Percentiles rank a stretch among this genome's conserved stretches.
Conservation (phyloP, 495 filamentous ascomycete species). For the Neurospora tetrasperma region DNA sequence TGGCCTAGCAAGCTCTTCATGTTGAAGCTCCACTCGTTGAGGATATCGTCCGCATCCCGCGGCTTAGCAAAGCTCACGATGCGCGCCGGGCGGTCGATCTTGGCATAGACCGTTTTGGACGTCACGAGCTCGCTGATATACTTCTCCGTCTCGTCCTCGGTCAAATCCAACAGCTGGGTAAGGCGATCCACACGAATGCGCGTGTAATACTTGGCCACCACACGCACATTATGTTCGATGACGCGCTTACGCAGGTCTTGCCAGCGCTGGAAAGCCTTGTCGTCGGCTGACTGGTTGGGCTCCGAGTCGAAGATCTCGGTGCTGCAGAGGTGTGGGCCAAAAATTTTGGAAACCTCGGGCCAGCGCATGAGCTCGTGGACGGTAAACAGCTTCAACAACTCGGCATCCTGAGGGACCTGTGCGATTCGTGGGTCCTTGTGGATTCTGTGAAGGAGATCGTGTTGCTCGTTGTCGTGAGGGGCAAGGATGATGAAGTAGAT, state of each 20-base stretch:
- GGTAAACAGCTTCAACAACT: constrained; percentile 86
- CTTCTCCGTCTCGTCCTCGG: constrained; percentile 92
- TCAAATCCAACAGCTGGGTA: constrained; percentile 80
- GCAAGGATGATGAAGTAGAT: constrained; percentile 96
- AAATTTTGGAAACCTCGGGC: constrained; percentile 80
- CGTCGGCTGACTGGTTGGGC: constrained; percentile 51
- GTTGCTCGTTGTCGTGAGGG: constrained; percentile 97
- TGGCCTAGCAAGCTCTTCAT: constrained; percentile 95
- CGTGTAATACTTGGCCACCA: constrained; percentile 97
- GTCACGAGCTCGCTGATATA: constrained; percentile 94
- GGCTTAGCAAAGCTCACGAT: constrained; percentile 90
- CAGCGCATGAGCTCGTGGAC: constrained; percentile 96
- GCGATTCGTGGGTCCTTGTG: constrained; percentile 58
- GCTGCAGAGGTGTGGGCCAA: constrained; percentile 75
- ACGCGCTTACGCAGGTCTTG: constrained; percentile 92
- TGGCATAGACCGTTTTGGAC: constrained; percentile 92
- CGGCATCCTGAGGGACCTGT: constrained; percentile 60
- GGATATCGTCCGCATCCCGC: constrained; percentile 87
- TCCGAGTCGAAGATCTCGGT: constrained; percentile 79
- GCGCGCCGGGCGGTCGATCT: constrained; percentile 88
- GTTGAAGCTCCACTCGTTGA: constrained; percentile 98
- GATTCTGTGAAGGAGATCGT: constrained; percentile 90
- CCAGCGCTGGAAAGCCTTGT: constrained; percentile 74
- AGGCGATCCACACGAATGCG: constrained; percentile 85
- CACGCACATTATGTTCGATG: constrained; percentile 97